Evolutionary conservation across 2,329 filamentous ascomycete species (phyloP).

Genomic region (Fusarium fracticaudum): DNA sequence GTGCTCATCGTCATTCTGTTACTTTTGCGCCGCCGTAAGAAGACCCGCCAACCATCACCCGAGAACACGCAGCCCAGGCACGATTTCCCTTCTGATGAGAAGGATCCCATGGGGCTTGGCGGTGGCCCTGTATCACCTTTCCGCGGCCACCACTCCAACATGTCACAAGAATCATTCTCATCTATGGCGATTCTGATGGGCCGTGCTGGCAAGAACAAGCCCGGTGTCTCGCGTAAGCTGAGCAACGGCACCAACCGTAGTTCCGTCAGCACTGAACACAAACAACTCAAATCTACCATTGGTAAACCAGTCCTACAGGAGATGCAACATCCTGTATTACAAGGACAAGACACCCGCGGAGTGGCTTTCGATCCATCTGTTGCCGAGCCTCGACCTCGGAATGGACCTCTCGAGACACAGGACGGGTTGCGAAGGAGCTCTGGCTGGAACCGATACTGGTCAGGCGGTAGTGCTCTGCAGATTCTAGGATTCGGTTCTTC

Average conservation of each 20-base stretch:
- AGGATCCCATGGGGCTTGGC: slow-evolving; percentile 61
- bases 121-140: slow-evolving; percentile 55
- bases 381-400: slow-evolving; percentile 50
- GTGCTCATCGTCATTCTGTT: slow-evolving; percentile 79
- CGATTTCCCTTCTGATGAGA: slow-evolving; percentile 63
- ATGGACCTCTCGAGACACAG: slow-evolving; percentile 48
- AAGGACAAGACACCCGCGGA: slow-evolving; percentile 53
- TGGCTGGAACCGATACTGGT: slow-evolving; percentile 83
- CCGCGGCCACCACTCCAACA: slow-evolving; percentile 62
- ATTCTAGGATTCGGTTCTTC: slow-evolving; percentile 67
- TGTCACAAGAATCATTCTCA: slow-evolving; percentile 67
- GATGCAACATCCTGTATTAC: slow-evolving; percentile 45
- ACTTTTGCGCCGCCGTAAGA: slow-evolving; percentile 60
- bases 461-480: slow-evolving; percentile 74
- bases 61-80: slow-evolving; percentile 57
- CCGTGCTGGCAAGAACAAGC: slow-evolving; percentile 59
- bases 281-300: slow-evolving; percentile 70
- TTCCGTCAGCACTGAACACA: slow-evolving; percentile 65
- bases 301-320: slow-evolving; percentile 67
- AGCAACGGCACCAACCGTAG: slow-evolving; percentile 64
- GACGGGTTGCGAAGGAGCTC: slow-evolving; percentile 69
- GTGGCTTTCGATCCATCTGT: slow-evolving; percentile 51
- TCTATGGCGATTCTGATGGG: slow-evolving; percentile 75
- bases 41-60: slow-evolving; percentile 48
- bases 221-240: slow-evolving; percentile 58